phyloP scores from a whole-genome alignment of 495 filamentous ascomycete genomes.

The Hypomontagnella monticulosa region DNA sequence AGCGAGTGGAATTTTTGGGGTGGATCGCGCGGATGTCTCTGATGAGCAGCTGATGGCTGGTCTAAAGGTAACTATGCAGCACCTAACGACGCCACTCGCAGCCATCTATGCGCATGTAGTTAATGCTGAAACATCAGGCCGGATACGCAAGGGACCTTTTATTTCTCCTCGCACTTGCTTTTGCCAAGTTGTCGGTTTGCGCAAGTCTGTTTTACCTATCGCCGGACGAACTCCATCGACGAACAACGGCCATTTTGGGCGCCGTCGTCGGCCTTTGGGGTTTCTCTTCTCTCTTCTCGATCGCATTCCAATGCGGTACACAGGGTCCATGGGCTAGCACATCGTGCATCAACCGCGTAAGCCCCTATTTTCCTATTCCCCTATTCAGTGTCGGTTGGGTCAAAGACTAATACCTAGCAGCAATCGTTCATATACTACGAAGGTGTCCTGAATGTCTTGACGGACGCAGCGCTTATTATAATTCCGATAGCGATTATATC shows the following conservation, averaged over 20 bases:
- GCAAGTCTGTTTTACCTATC: slow-evolving; percentile 19
- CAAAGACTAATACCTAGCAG: too few species aligned
- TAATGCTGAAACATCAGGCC: slow-evolving; percentile 15
- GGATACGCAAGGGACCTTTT: slow-evolving; percentile 28
- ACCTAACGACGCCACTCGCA: neutral
- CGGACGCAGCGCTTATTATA: neutral
- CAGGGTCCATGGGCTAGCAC: too few species aligned
- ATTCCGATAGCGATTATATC: neutral
- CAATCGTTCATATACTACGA: too few species aligned
- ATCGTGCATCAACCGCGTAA: too few species aligned
- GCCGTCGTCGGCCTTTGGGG: slow-evolving; percentile 37
- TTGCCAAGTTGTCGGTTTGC: slow-evolving; percentile 30
- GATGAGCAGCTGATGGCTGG: slow-evolving; percentile 13
- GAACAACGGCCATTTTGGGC: neutral
- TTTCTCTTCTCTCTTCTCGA: slow-evolving; percentile 41
- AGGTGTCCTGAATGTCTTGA: neutral
- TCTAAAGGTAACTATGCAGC: neutral
- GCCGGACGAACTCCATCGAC: slow-evolving; percentile 6
- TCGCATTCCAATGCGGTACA: slow-evolving; percentile 48
- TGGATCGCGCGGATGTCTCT: slow-evolving; percentile 4
- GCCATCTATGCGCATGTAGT: too few species aligned
- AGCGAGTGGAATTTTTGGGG: slow-evolving; percentile 16
- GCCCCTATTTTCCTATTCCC: too few species aligned
- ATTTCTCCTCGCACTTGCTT: slow-evolving; percentile 22
- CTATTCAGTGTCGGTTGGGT: too few species aligned